phyloP scores from a whole-genome alignment of 257 asterid genomes.

The Solanum chilense region DNA sequence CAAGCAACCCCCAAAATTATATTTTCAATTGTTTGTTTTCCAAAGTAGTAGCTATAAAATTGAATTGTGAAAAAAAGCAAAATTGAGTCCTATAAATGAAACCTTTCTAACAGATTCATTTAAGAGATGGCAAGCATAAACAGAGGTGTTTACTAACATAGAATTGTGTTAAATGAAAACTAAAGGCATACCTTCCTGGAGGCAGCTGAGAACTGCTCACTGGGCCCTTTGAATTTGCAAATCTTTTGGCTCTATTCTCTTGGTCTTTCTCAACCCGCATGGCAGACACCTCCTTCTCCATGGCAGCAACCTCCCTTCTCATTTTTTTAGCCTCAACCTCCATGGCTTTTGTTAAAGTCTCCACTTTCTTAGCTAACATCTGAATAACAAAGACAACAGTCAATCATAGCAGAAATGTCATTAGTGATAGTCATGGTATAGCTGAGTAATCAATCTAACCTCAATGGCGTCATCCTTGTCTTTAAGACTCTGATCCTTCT shows the following conservation, averaged over 20 bases:
- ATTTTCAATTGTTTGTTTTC: not conserved
- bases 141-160: not conserved
- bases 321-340: constrained; percentile 96
- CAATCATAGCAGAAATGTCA: not conserved
- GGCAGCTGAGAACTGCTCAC: constrained; percentile 60
- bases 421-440: not conserved
- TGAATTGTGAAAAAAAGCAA: not conserved
- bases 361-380: constrained; percentile 97
- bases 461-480: constrained; percentile 97
- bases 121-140: not conserved
- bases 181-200: constrained; percentile 58
- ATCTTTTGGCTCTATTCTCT: constrained; percentile 60
- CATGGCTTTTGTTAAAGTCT: constrained; percentile 91
- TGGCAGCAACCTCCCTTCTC: constrained; percentile 96
- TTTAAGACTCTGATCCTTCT: constrained; percentile 94
- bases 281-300: constrained; percentile 99
- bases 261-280: constrained; percentile 93
- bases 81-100: not conserved
- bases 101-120: not conserved
- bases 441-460: constrained; percentile 24
- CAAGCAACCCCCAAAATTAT: not conserved
- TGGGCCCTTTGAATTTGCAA: constrained; percentile 52
- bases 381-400: constrained; percentile 1
- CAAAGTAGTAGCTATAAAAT: not conserved
- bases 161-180: not conserved